phyloP scores from a whole-genome alignment of 2,329 filamentous ascomycete species.

The Venturia nashicola region DNA sequence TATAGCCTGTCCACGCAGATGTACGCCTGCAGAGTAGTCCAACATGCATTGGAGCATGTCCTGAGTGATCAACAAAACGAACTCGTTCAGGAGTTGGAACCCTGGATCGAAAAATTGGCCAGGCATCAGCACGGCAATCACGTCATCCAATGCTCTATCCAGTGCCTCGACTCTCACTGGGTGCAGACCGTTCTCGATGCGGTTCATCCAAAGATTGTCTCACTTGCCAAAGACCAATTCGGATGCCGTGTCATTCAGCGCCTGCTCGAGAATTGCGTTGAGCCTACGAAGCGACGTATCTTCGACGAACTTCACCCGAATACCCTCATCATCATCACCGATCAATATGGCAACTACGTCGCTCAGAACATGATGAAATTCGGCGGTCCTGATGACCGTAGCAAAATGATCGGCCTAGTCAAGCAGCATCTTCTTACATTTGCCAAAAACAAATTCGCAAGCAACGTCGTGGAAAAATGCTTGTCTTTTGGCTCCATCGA shows the following conservation, averaged over 20 bases:
- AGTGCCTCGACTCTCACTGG: slow-evolving; percentile 62
- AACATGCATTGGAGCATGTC: slow-evolving; percentile 87
- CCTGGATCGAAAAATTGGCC: slow-evolving; percentile 63
- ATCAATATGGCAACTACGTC: slow-evolving; percentile 94
- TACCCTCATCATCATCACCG: slow-evolving; percentile 60
- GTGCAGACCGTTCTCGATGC: slow-evolving; percentile 77
- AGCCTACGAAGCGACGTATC: slow-evolving; percentile 57
- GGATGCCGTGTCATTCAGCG: slow-evolving; percentile 90
- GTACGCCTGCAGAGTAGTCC: slow-evolving; percentile 91
- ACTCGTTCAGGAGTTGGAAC: slow-evolving; percentile 71
- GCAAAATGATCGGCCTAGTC: slow-evolving; percentile 61
- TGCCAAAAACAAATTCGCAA: slow-evolving; percentile 93
- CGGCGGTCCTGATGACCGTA: slow-evolving; percentile 60
- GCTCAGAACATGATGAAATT: slow-evolving; percentile 81
- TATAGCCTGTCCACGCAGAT: slow-evolving; percentile 70
- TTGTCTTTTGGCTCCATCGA: slow-evolving; percentile 58
- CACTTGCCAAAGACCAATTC: slow-evolving; percentile 67
- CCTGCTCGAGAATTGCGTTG: slow-evolving; percentile 71
- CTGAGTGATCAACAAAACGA: slow-evolving; percentile 82
- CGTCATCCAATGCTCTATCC: slow-evolving; percentile 88
- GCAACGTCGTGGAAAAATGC: slow-evolving; percentile 93
- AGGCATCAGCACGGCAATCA: slow-evolving; percentile 91
- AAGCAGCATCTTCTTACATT: slow-evolving; percentile 58
- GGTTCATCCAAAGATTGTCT: slow-evolving; percentile 61
- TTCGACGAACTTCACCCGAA: slow-evolving; percentile 68